These are phyloP conservation scores for Boletellus ananas DNA, from an alignment of 768 basidiomycete genomes.

Conservation along the genomic window DNA sequence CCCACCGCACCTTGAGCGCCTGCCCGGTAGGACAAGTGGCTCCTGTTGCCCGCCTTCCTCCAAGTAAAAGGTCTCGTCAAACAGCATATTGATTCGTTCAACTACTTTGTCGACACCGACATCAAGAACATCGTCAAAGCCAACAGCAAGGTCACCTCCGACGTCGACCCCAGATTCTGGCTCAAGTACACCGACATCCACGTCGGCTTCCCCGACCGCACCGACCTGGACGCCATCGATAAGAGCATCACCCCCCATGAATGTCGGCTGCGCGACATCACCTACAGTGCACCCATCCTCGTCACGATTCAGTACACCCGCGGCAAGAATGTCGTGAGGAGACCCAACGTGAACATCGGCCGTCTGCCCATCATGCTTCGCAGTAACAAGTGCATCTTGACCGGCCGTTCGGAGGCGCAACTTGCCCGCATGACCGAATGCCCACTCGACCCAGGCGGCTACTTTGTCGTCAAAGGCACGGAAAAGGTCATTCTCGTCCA, in stretches of 20 bases:
- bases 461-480: conserved; percentile 98
- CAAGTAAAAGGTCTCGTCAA: conserved; percentile 98
- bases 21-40: conserved; percentile 88
- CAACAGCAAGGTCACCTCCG: conserved; percentile 91
- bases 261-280: conserved; percentile 92
- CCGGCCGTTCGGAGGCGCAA: conserved; percentile 69
- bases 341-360: conserved; percentile 82
- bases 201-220: conserved; percentile 88
- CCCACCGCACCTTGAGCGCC: conserved; percentile 2
- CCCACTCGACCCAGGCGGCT: conserved; percentile 98
- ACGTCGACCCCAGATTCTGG: conserved; percentile 95
- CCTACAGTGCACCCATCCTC: conserved; percentile 88
- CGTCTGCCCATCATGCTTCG: conserved; percentile 94
- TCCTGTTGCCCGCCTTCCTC: conserved; percentile 91
- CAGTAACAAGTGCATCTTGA: conserved; percentile 91
- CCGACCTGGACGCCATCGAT: conserved; percentile 75
- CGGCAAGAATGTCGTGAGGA: conserved; percentile 82
- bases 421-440: conserved; percentile 96
- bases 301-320: conserved; percentile 95
- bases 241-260: conserved; percentile 92
- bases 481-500: conserved; percentile 99
- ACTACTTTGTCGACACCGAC: conserved; percentile 96
- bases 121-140: conserved; percentile 95
- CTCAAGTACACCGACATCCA: conserved; percentile 95
- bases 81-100: conserved; percentile 98